phyloP scores from a whole-genome alignment of 257 asterid genomes.

The Nicotiana tomentosiformis region DNA sequence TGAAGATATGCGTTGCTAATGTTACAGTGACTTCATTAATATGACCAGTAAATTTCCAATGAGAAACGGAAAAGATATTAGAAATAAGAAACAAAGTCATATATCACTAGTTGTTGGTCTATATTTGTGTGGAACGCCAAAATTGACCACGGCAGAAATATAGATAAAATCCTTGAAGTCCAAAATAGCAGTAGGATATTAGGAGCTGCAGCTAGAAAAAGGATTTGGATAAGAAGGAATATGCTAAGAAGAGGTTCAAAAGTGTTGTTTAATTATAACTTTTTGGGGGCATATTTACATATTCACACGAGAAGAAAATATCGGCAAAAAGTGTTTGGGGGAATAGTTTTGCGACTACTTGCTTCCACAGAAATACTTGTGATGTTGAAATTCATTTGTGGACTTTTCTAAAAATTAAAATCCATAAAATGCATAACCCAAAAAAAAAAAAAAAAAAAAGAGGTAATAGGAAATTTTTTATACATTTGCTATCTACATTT shows the following conservation, averaged over 20 bases:
- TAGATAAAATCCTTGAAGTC: constrained; percentile 3
- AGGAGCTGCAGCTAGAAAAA: not conserved
- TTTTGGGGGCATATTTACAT: not conserved
- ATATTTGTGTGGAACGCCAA: constrained; percentile 3
- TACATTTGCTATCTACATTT: not conserved
- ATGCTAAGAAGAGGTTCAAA: not conserved
- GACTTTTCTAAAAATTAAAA: not conserved
- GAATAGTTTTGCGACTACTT: not conserved
- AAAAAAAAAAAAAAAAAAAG: no score
- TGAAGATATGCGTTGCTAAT: not conserved
- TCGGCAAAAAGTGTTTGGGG: not conserved
- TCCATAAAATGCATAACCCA: not conserved
- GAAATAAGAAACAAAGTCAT: constrained; percentile 6
- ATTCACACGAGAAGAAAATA: not conserved
- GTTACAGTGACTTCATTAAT: not conserved
- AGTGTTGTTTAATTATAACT: not conserved
- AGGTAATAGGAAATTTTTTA: no score
- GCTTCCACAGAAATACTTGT: not conserved
- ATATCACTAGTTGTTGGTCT: not conserved
- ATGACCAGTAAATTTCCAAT: not conserved
- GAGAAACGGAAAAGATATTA: not conserved
- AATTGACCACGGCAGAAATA: not conserved
- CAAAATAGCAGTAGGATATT: not conserved
- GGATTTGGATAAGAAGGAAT: constrained; percentile 4
- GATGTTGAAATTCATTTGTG: not conserved